Evolutionary conservation across 1,284 basidiomycete species (phyloP).

Genomic region (Ganoderma sp.): DNA sequence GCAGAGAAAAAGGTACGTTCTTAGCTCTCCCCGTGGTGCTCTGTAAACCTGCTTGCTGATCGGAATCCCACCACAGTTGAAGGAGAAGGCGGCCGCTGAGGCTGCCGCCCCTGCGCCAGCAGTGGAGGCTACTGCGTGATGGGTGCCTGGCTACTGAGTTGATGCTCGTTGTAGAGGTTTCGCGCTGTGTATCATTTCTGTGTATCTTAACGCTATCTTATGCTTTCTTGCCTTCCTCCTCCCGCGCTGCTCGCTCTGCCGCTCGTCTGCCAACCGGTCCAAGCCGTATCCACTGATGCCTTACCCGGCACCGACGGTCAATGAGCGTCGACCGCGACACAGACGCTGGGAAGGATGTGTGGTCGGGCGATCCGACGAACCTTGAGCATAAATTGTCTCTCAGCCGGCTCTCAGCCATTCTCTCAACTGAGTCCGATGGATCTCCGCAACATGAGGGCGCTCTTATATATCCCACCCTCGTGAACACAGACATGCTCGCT

Average conservation of each 20-base stretch:
- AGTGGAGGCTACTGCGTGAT: conserved; percentile 26
- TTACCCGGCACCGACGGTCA: not conserved
- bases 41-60: not conserved
- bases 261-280: not conserved
- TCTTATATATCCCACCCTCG: conserved; percentile 17
- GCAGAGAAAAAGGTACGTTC: conserved; percentile 44
- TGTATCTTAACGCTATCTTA: conserved; percentile 20
- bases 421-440: conserved; percentile 28
- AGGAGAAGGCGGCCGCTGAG: conserved; percentile 24
- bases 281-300: not conserved
- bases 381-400: conserved; percentile 23
- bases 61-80: conserved; percentile 10
- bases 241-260: not conserved
- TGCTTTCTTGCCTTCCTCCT: conserved; percentile 17
- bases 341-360: not conserved
- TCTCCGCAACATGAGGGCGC: conserved; percentile 28
- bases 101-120: conserved; percentile 16
- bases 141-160: conserved; percentile 2
- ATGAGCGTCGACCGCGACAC: not conserved
- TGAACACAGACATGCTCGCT: not conserved
- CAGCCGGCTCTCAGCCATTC: conserved; percentile 28
- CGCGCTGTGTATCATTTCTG: conserved; percentile 1
- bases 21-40: not conserved
- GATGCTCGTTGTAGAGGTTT: not conserved
- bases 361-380: conserved; percentile 14